Percentiles rank a stretch among this genome's conserved stretches.
Evolutionary conservation across 2,329 filamentous ascomycete genomes (phyloP).

Genomic region (Karstenula rhodostoma): DNA sequence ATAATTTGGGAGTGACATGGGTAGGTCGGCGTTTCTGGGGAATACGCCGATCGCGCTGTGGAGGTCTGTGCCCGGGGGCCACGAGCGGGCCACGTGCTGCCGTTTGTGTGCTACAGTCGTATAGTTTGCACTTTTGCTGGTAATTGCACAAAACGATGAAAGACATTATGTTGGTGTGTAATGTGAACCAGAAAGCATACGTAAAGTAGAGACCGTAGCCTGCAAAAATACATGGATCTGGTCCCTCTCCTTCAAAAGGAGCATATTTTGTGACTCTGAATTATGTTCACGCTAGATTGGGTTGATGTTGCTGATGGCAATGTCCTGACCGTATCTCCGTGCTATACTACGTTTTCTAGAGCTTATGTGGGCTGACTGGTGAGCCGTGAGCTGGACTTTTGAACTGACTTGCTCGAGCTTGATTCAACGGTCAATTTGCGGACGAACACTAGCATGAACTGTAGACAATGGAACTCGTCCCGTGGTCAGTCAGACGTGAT

Average conservation of each 20-base stretch:
- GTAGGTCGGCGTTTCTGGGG: constrained; percentile 20
- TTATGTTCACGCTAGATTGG: background rate
- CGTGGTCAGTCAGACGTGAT: background rate
- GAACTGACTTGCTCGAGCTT: background rate
- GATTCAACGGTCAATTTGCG: background rate
- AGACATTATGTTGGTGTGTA: background rate
- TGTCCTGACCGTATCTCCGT: background rate
- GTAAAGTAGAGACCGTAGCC: too few relatives aligned
- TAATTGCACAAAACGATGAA: background rate
- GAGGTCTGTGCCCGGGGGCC: constrained; percentile 25
- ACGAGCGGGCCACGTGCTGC: constrained; percentile 18
- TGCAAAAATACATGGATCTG: too few relatives aligned
- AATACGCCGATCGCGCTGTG: constrained; percentile 17
- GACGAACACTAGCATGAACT: background rate
- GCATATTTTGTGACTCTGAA: background rate
- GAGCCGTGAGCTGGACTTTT: background rate
- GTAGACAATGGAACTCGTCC: background rate
- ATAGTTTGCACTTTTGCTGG: background rate
- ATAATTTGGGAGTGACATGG: constrained; percentile 11
- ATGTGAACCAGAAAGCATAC: background rate
- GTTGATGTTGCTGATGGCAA: background rate
- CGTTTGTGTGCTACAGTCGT: background rate
- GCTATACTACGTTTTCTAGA: background rate
- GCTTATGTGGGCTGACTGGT: background rate
- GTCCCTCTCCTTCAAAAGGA: too few relatives aligned